Conservation (phyloP, 2,329 filamentous ascomycete species). For the Exophiala oligosperma region DNA sequence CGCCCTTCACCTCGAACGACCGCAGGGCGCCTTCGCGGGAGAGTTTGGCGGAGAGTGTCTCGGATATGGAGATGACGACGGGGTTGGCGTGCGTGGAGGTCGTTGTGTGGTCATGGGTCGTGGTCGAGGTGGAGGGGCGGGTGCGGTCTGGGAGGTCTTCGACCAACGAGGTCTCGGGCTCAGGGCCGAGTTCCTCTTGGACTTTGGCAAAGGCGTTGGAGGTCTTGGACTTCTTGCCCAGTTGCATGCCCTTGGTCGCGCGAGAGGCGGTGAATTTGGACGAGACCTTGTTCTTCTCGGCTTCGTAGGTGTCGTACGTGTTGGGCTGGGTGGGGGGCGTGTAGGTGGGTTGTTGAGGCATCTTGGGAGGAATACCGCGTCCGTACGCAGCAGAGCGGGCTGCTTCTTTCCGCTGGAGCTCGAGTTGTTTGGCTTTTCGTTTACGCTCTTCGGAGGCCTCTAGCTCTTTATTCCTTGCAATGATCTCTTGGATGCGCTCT, state of each 20-base stretch:
- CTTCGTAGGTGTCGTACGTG: conserved; percentile 89
- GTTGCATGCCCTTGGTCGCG: conserved; percentile 91
- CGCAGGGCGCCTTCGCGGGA: conserved; percentile 85
- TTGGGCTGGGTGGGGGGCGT: conserved; percentile 74
- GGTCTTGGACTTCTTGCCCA: conserved; percentile 98
- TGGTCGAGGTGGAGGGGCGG: conserved; percentile 36
- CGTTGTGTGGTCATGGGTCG: conserved; percentile 45
- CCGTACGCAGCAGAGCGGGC: conserved; percentile 62
- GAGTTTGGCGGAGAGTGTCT: conserved; percentile 86
- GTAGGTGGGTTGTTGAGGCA: conserved; percentile 85
- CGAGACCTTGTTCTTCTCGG: conserved; percentile 91
- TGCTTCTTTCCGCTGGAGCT: conserved; percentile 97
- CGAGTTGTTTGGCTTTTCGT: conserved; percentile 96
- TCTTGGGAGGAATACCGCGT: conserved; percentile 66
- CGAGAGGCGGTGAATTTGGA: conserved; percentile 70
- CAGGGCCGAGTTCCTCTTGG: conserved; percentile 83
- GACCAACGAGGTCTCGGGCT: conserved; percentile 50
- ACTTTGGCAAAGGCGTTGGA: conserved; percentile 97
- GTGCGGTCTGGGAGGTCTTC: conserved; percentile 54
- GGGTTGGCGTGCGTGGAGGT: conserved; percentile 67
- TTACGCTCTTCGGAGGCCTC: conserved; percentile 98
- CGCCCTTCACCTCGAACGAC: conserved; percentile 85
- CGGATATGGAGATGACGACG: conserved; percentile 83
- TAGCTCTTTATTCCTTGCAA: conserved; percentile 96
- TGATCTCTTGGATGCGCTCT: conserved; percentile 98